These are phyloP conservation scores for Thermoascus crustaceus DNA, from an alignment of 2,329 filamentous ascomycete species.

Conservation along the genomic window DNA sequence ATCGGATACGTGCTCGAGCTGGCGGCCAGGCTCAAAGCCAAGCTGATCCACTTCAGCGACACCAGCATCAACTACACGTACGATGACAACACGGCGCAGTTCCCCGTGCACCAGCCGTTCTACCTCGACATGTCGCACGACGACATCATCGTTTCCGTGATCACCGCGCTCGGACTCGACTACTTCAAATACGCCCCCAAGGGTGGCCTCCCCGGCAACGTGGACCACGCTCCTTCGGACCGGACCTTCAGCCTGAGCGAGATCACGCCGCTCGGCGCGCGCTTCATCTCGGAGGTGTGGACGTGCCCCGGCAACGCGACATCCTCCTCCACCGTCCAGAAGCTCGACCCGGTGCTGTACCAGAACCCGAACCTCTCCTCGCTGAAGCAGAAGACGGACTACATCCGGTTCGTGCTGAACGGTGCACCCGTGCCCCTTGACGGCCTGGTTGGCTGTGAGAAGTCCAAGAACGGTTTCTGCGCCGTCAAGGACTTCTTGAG, in stretches of 20 bases:
- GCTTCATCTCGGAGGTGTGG: constrained; percentile 49
- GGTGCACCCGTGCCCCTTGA: constrained; percentile 20
- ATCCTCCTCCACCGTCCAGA: constrained; percentile 20
- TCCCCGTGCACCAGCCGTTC: constrained; percentile 42
- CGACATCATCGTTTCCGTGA: constrained; percentile 43
- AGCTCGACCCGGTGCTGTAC: constrained; percentile 32
- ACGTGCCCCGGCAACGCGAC: constrained; percentile 33
- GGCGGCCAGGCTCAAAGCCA: constrained; percentile 39
- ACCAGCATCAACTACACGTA: constrained; percentile 46
- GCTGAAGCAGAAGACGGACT: constrained; percentile 11
- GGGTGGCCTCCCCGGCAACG: constrained; percentile 17
- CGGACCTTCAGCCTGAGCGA: constrained; percentile 44
- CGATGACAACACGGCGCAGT: constrained; percentile 38
- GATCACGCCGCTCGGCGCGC: constrained; percentile 48
- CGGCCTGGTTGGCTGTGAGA: constrained; percentile 20
- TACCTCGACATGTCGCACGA: constrained; percentile 49
- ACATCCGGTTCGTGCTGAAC: constrained; percentile 26
- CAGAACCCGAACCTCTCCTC: constrained; percentile 18
- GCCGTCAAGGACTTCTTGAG: constrained; percentile 18
- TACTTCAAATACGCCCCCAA: constrained; percentile 38
- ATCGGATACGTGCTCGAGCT: constrained; percentile 48
- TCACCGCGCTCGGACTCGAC: constrained; percentile 47
- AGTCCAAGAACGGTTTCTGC: constrained; percentile 22
- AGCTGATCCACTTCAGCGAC: constrained; percentile 42
- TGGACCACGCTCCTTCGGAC: constrained; percentile 36